Evolutionary conservation across 2,329 filamentous ascomycete genomes (phyloP).

Genomic region (Ceratocystis smalleyi): DNA sequence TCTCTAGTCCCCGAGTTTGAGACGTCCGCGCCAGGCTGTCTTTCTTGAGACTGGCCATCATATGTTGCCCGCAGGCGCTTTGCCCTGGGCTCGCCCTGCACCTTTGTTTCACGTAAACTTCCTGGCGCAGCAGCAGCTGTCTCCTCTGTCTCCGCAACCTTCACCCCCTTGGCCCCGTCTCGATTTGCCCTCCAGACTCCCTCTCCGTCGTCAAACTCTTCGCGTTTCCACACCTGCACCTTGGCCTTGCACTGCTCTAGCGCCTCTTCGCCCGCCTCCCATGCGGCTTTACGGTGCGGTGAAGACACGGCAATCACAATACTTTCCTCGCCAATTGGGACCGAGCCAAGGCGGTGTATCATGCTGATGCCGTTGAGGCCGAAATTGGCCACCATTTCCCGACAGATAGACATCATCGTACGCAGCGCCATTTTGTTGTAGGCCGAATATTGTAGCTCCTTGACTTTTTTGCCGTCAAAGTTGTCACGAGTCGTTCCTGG

Average conservation of each 20-base stretch:
- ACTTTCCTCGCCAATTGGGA: slow-evolving; percentile 84
- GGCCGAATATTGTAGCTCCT: slow-evolving; percentile 58
- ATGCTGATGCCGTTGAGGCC: slow-evolving; percentile 59
- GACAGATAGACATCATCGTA: slow-evolving; percentile 51
- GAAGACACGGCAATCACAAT: slow-evolving; percentile 78
- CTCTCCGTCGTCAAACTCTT: slow-evolving; percentile 66
- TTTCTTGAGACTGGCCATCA: neutral
- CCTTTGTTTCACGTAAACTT: no score
- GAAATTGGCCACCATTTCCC: slow-evolving; percentile 42
- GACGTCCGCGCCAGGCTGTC: slow-evolving; percentile 4
- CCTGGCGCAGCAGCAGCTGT: neutral
- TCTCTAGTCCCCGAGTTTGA: neutral
- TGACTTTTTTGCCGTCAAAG: slow-evolving; percentile 56
- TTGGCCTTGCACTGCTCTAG: slow-evolving; percentile 71
- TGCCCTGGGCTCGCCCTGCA: neutral
- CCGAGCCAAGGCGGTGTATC: slow-evolving; percentile 67
- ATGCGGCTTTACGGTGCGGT: slow-evolving; percentile 69
- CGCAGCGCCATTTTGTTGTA: slow-evolving; percentile 56
- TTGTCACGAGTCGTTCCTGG: slow-evolving; percentile 62
- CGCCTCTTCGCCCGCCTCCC: slow-evolving; percentile 77
- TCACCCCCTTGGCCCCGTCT: slow-evolving; percentile 49
- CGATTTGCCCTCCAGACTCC: slow-evolving; percentile 79
- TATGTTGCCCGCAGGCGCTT: neutral
- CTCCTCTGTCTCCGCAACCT: slow-evolving; percentile 23
- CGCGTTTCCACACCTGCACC: slow-evolving; percentile 91